Evolutionary conservation across 2,329 filamentous ascomycete species (phyloP), one percentile per base, ranked within the genome.

Genomic region (Botrytis pseudocinerea): DNA sequence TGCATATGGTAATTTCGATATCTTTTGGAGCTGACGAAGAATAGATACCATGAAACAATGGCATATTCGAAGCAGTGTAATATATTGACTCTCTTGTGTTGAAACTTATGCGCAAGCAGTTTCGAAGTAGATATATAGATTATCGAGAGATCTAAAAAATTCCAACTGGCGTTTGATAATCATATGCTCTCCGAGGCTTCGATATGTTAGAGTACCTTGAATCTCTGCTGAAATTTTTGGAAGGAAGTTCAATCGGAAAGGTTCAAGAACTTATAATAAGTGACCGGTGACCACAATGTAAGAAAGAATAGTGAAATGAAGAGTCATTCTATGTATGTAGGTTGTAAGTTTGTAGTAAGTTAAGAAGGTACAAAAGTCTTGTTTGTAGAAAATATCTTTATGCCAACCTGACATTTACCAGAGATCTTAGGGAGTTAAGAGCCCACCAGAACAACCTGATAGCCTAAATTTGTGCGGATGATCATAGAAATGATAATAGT

Each of bases 1-100:
- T 22, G 65, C 35, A 22, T 16, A 42, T 22, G 1, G 48, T 32
- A n/a, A 68, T 40, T 1, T 35, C 38, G 1, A 57, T 32, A 57
- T 68, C 18, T 28, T 57, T 35, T 32, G 65, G 65, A 32, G 48
- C 65, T 2, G 65, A 68, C 2, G 65, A 68, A 16, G 65, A 68
- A 32, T 68, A 42, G 2, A 68, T 57, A 42, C 65, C 65, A 42
- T 68, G 65, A 16, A 68, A 68, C 20, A 32, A 48, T 32, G 65
- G 10, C 65, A 68, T 68, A 1, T 16, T 54, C 14, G 35, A 35
- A 42, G 18, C 2, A 10, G 10, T 35, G 32, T 32, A 48, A 42
- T 65, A 65, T 48, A 25, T 42, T 3, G 18, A 22, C 4, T n/a
- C 40, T 22, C 2, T 57, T 28, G 54, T 28, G n/a, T 5, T 18